Percentiles rank a stretch among this genome's conserved stretches.
Conservation (phyloP, 2,329 filamentous ascomycete genomes). For the Sporothrix variecibatus region DNA sequence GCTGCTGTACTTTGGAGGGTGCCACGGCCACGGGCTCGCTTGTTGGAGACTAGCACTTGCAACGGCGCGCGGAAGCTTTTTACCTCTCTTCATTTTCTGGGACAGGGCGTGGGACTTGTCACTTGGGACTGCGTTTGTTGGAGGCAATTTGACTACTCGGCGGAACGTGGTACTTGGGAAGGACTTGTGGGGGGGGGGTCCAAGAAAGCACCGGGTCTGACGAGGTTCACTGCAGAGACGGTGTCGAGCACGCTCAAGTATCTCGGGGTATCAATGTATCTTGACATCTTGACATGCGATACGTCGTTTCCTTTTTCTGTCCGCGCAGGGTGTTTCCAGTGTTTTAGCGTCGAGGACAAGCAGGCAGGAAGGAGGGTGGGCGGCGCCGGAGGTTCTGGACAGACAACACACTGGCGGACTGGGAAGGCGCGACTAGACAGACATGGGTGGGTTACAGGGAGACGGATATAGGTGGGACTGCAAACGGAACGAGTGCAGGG, state of each 20-base stretch:
- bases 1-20: background rate
- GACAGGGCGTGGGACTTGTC: background rate
- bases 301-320: background rate
- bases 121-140: background rate
- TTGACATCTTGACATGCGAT: background rate
- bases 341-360: background rate
- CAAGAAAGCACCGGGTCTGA: background rate
- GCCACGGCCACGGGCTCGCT: background rate
- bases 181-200: background rate
- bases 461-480: slow-evolving; percentile 11
- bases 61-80: slow-evolving; percentile 8
- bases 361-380: background rate
- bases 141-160: background rate
- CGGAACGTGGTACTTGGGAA: slow-evolving; percentile 1
- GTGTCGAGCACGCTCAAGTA: background rate
- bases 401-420: background rate
- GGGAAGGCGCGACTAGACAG: background rate
- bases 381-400: background rate
- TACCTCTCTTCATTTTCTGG: background rate
- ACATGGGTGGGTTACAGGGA: slow-evolving; percentile 7
- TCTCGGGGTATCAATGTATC: background rate
- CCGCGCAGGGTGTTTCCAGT: background rate
- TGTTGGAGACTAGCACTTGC: background rate
- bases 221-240: background rate
- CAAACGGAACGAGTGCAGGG: slow-evolving; percentile 4